These are phyloP conservation scores for Stachybotrys chartarum DNA, from an alignment of 2,329 filamentous ascomycete genomes.

Conservation along the genomic window DNA sequence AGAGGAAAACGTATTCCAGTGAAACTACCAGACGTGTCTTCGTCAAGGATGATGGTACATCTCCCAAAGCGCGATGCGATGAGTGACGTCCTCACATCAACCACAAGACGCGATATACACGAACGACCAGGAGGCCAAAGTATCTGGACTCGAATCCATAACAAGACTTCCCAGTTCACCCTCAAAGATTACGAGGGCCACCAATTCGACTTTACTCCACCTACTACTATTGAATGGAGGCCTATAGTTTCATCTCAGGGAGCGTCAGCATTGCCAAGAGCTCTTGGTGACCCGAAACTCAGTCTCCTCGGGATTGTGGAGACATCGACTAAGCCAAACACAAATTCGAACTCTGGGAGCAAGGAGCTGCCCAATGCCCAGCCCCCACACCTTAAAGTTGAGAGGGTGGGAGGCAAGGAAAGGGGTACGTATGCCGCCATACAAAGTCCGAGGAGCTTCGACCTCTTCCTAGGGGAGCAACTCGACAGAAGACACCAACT, in stretches of 20 bases:
- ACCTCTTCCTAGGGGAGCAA: background rate
- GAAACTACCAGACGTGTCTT: background rate
- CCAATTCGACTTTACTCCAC: background rate
- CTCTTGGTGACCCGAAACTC: background rate
- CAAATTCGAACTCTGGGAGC: background rate
- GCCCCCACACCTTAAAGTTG: background rate
- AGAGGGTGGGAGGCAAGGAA: background rate
- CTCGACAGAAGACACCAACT: background rate
- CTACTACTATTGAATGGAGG: background rate
- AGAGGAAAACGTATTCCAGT: background rate
- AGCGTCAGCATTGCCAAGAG: background rate
- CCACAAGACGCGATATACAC: background rate
- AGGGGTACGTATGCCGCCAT: background rate
- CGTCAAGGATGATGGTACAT: background rate
- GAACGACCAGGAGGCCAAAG: background rate
- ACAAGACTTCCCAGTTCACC: background rate
- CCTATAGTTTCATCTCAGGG: background rate
- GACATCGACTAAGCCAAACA: background rate
- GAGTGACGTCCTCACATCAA: background rate
- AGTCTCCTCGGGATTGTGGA: background rate
- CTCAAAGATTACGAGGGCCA: background rate
- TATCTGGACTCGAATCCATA: background rate
- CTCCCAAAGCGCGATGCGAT: background rate
- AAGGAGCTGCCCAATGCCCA: background rate
- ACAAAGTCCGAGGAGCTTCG: background rate